phyloP scores from a whole-genome alignment of 495 filamentous ascomycete genomes.

The Halenospora varia region DNA sequence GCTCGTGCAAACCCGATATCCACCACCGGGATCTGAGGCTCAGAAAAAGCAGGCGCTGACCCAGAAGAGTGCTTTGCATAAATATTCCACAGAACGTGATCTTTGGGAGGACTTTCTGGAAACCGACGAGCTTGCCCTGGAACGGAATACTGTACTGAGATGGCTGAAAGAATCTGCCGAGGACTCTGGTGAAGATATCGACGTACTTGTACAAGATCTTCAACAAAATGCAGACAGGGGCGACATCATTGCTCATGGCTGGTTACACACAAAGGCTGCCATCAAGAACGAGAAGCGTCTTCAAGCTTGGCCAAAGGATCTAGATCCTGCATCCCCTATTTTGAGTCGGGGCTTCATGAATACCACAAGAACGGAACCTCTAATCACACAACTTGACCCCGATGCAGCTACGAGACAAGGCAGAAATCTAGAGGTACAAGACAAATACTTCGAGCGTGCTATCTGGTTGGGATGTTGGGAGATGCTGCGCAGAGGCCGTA shows the following conservation, averaged over 20 bases:
- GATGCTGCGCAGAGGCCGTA: constrained; percentile 74
- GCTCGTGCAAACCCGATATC: constrained; percentile 48
- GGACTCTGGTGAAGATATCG: constrained; percentile 62
- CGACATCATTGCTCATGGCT: constrained; percentile 75
- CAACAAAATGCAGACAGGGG: constrained; percentile 60
- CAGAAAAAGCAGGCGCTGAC: constrained; percentile 15
- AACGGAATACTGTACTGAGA: constrained; percentile 67
- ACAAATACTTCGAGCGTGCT: constrained; percentile 79
- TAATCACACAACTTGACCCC: constrained; percentile 91
- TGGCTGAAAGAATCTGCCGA: constrained; percentile 67
- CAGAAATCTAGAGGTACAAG: constrained; percentile 67
- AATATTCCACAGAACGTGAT: constrained; percentile 57
- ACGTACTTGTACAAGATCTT: constrained; percentile 67
- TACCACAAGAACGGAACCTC: constrained; percentile 52
- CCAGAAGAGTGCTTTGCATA: constrained; percentile 35
- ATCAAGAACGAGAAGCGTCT: constrained; percentile 88
- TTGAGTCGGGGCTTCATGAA: constrained; percentile 52
- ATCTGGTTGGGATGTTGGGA: constrained; percentile 89
- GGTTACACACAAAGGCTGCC: constrained; percentile 84
- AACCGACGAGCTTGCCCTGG: constrained; percentile 59
- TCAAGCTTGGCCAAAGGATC: constrained; percentile 55
- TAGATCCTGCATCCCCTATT: constrained; percentile 54
- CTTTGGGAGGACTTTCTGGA: constrained; percentile 61
- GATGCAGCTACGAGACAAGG: constrained; percentile 80
- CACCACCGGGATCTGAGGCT: constrained; percentile 14